A percentile compares a stretch with the other conserved stretches of the same genome.
These are phyloP conservation scores for Ophioceras dolichostomum DNA, from an alignment of 2,329 filamentous ascomycete species.

Conservation along the genomic window DNA sequence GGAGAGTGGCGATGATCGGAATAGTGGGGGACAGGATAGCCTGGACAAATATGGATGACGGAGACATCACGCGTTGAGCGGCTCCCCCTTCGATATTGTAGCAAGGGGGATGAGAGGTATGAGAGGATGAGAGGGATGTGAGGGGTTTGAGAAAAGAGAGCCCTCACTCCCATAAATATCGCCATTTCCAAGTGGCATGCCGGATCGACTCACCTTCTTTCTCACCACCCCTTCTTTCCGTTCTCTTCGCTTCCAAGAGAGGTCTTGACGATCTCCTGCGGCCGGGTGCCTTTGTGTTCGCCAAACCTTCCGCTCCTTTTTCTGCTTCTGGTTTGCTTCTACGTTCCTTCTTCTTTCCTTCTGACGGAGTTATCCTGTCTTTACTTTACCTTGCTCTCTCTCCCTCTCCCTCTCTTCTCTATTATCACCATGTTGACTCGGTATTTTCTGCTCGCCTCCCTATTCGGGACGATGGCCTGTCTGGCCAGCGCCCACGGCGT, in stretches of 20 bases:
- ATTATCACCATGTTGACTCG: neutral
- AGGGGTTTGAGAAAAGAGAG: no score
- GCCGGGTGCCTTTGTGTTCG: no score
- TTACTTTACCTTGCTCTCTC: neutral
- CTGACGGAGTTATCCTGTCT: neutral
- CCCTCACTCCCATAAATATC: no score
- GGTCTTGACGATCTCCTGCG: constrained; percentile 6
- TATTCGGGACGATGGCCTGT: constrained; percentile 1
- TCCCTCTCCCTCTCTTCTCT: neutral
- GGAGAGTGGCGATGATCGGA: no score
- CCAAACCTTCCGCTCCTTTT: neutral
- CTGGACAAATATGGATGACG: no score
- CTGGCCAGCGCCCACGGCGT: constrained; percentile 8
- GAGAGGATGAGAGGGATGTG: no score
- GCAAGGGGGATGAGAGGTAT: no score
- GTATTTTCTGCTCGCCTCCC: constrained; percentile 2
- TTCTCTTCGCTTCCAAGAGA: neutral
- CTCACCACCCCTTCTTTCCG: neutral
- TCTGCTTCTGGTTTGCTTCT: constrained; percentile 2
- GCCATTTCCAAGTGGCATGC: no score
- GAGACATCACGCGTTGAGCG: no score
- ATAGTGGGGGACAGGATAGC: no score
- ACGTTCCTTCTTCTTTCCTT: neutral
- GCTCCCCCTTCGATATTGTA: no score
- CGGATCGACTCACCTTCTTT: neutral